phyloP scores from a whole-genome alignment of 352 stramenopile species.

The Albugo candida region DNA sequence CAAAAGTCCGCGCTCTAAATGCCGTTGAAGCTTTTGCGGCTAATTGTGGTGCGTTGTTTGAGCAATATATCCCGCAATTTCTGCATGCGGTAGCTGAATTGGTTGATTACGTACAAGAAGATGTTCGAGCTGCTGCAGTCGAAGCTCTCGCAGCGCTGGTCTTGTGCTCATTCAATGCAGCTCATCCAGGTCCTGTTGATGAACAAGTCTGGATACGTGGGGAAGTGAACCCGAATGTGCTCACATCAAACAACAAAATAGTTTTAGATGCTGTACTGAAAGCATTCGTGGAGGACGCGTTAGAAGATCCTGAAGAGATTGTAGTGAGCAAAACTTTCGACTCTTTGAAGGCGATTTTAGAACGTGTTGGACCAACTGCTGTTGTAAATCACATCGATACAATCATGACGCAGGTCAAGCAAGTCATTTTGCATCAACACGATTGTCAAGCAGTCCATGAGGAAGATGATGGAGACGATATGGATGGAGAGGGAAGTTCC shows the following conservation, averaged over 20 bases:
- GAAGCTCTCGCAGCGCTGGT: slow-evolving; percentile 62
- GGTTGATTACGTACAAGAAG: slow-evolving; percentile 76
- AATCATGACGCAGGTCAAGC: slow-evolving; percentile 71
- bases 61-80: slow-evolving; percentile 71
- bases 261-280: slow-evolving; percentile 66
- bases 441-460: slow-evolving; percentile 78
- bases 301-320: slow-evolving; percentile 57
- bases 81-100: slow-evolving; percentile 55
- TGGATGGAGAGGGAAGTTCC: slow-evolving; percentile 87
- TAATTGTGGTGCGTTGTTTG: slow-evolving; percentile 60
- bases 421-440: slow-evolving; percentile 78
- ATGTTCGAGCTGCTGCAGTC: slow-evolving; percentile 57
- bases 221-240: slow-evolving; percentile 56
- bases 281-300: slow-evolving; percentile 48
- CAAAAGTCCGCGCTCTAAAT: slow-evolving; percentile 61
- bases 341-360: slow-evolving; percentile 89
- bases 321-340: slow-evolving; percentile 93
- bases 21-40: slow-evolving; percentile 70
- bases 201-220: slow-evolving; percentile 69
- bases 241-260: slow-evolving; percentile 56
- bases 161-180: slow-evolving; percentile 69
- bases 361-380: slow-evolving; percentile 82
- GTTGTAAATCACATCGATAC: slow-evolving; percentile 78
- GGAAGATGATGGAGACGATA: slow-evolving; percentile 79
- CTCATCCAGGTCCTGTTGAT: slow-evolving; percentile 59